Conservation (phyloP, 2,329 filamentous ascomycete species). For the Dothideomycetidae sp. region DNA sequence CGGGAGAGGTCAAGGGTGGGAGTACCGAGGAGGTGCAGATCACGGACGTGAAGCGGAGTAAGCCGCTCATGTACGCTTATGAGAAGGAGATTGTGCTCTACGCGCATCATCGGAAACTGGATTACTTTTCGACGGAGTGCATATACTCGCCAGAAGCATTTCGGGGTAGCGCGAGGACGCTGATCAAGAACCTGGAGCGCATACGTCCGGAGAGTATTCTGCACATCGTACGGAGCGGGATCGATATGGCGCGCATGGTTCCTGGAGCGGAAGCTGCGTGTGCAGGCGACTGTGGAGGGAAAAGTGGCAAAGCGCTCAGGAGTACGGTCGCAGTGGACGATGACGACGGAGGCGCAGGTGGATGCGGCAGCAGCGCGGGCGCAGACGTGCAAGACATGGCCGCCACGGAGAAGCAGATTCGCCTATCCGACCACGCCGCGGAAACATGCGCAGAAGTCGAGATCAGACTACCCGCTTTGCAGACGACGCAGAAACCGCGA, state of each 20-base stretch:
- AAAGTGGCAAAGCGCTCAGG: slow-evolving; percentile 20
- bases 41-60: slow-evolving; percentile 89
- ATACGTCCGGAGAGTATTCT: slow-evolving; percentile 87
- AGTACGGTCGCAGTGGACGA: slow-evolving; percentile 24
- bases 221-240: slow-evolving; percentile 85
- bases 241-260: slow-evolving; percentile 88
- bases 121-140: slow-evolving; percentile 98
- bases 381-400: slow-evolving; percentile 63
- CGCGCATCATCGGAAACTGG: slow-evolving; percentile 87
- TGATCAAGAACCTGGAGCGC: slow-evolving; percentile 92
- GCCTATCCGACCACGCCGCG: slow-evolving; percentile 46
- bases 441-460: slow-evolving; percentile 47
- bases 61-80: slow-evolving; percentile 95
- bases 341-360: slow-evolving; percentile 48
- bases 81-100: slow-evolving; percentile 99
- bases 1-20: slow-evolving; percentile 19
- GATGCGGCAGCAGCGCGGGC: slow-evolving; percentile 60
- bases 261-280: slow-evolving; percentile 40
- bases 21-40: slow-evolving; percentile 14
- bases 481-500: too few relatives aligned
- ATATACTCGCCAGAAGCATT: slow-evolving; percentile 98
- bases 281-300: slow-evolving; percentile 32
- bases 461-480: slow-evolving; percentile 26
- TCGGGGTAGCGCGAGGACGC: slow-evolving; percentile 71
- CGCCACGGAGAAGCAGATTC: slow-evolving; percentile 61